These are phyloP conservation scores for Solanum pimpinellifolium DNA, from an alignment of 257 asterid species.

Conservation along the genomic window DNA sequence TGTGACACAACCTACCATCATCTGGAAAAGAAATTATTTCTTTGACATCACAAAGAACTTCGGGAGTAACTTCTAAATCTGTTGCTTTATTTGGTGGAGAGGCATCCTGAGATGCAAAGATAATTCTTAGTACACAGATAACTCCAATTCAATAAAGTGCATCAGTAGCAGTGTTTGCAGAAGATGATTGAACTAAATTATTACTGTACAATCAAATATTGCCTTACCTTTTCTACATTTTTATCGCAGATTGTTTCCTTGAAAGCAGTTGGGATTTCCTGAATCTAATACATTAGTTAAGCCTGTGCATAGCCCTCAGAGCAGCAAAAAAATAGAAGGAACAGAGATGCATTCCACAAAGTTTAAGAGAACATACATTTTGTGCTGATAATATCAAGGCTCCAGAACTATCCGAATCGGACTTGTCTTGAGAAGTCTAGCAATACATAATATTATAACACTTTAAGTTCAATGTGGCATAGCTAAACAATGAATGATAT, in stretches of 20 bases:
- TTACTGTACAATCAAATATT: not conserved
- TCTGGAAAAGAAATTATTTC: not conserved
- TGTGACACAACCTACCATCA: conserved; percentile 4
- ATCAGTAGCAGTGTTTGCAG: not conserved
- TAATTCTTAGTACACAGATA: not conserved
- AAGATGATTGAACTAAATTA: not conserved
- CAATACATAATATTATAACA: not conserved
- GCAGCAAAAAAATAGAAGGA: not conserved
- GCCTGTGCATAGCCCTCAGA: not conserved
- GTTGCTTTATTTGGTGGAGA: conserved; percentile 4
- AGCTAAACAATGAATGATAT: not conserved
- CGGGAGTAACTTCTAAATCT: conserved; percentile 8
- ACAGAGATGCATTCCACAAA: not conserved
- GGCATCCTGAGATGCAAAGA: conserved; percentile 23
- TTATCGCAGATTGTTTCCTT: not conserved
- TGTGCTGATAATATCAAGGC: conserved; percentile 5
- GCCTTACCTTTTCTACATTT: not conserved
- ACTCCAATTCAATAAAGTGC: not conserved
- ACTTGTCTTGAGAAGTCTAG: conserved; percentile 7
- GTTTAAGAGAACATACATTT: conserved; percentile 5
- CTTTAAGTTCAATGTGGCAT: not conserved
- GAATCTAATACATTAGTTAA: not conserved
- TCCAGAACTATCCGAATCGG: conserved; percentile 10
- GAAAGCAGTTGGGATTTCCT: not conserved
- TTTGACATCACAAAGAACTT: not conserved